A percentile compares a stretch with the other conserved stretches of the same genome.
phyloP scores from a whole-genome alignment of 129 eudicot genomes.

The Flaveria brownii region DNA sequence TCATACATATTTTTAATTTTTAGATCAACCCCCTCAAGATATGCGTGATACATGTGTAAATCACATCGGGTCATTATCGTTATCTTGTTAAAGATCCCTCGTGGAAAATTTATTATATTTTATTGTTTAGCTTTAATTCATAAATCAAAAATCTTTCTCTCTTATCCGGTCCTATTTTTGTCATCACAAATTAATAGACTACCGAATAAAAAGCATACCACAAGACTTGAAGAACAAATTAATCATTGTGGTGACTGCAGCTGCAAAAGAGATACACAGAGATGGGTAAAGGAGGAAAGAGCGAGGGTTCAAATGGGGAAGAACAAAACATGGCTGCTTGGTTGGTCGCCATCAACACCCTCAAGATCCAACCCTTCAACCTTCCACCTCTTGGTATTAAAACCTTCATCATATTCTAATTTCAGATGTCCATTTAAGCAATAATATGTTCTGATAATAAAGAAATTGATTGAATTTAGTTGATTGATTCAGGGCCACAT shows the following conservation, averaged over 20 bases:
- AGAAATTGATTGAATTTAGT: neutral
- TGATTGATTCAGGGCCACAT: constrained; percentile 44
- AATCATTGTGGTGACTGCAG: neutral
- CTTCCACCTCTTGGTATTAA: constrained; percentile 83
- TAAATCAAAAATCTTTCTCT: neutral
- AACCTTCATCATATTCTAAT: neutral
- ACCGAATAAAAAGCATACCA: neutral
- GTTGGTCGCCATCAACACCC: constrained; percentile 70
- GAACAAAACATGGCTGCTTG: constrained; percentile 95
- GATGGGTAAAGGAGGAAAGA: constrained; percentile 61
- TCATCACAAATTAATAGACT: constrained; percentile 10
- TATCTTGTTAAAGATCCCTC: neutral
- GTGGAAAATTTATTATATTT: neutral
- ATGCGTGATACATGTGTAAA: neutral
- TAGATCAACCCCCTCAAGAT: no score
- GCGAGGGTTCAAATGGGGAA: constrained; percentile 18
- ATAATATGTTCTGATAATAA: neutral
- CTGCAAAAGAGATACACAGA: neutral
- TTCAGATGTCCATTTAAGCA: neutral
- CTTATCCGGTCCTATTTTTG: constrained; percentile 25
- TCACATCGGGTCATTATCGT: neutral
- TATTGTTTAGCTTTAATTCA: neutral
- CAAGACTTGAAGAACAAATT: neutral
- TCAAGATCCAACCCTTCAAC: constrained; percentile 80
- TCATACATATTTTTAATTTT: no score